Conservation (phyloP, 768 basidiomycete species). For the Trametes elegans region DNA sequence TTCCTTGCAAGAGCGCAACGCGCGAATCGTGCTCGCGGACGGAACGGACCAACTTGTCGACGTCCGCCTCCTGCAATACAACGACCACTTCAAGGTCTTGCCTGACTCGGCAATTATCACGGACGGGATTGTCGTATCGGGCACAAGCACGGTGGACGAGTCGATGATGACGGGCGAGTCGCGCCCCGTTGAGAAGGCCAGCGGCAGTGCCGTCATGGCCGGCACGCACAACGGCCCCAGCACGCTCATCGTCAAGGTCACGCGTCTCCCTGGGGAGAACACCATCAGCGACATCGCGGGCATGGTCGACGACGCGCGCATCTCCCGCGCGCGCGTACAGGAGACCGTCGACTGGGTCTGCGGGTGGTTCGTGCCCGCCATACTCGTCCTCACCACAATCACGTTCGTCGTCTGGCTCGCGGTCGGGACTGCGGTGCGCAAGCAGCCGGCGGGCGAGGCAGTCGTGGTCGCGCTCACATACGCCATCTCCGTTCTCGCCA, state of each 20-base stretch:
- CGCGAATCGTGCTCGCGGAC: conserved; percentile 31
- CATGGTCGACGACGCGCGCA: conserved; percentile 37
- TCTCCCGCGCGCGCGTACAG: conserved; percentile 38
- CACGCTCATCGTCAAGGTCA: conserved; percentile 34
- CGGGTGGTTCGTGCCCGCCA: conserved; percentile 46
- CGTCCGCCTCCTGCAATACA: conserved; percentile 35
- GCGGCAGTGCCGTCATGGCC: conserved; percentile 35
- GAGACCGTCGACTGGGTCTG: conserved; percentile 50
- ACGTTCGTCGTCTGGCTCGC: conserved; percentile 38
- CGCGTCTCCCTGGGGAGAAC: conserved; percentile 39
- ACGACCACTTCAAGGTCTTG: conserved; percentile 35
- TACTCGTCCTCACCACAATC: conserved; percentile 40
- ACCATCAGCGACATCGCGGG: conserved; percentile 38
- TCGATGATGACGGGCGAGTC: conserved; percentile 44
- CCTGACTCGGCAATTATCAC: conserved; percentile 38
- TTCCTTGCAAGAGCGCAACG: conserved; percentile 32
- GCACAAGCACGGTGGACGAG: conserved; percentile 40
- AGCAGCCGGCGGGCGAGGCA: conserved; percentile 27
- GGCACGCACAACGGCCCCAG: conserved; percentile 39
- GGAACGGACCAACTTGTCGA: conserved; percentile 21
- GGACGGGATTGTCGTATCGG: conserved; percentile 37
- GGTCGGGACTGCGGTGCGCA: conserved; percentile 31
- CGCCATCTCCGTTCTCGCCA: conserved; percentile 48
- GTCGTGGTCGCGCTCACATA: conserved; percentile 44
- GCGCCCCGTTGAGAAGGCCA: conserved; percentile 34